phyloP scores from a whole-genome alignment of 345 rosid species.

The Noccaea caerulescens region DNA sequence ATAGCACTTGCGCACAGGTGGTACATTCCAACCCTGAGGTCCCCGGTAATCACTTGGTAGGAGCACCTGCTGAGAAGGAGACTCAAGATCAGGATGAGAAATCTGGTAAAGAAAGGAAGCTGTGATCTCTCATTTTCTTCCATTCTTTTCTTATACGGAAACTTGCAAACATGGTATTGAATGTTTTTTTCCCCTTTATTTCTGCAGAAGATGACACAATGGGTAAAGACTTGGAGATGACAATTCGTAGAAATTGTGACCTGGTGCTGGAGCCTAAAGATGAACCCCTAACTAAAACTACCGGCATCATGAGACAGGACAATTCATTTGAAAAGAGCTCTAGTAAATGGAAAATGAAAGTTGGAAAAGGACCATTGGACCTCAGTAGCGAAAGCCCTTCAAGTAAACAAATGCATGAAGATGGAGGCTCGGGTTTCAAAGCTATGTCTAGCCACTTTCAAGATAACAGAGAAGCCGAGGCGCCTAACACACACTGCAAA shows the following conservation, averaged over 20 bases:
- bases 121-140: conserved; percentile 22
- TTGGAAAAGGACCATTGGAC: conserved; percentile 42
- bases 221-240: conserved; percentile 50
- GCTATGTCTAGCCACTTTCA: conserved; percentile 33
- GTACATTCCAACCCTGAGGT: conserved; percentile 58
- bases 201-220: conserved; percentile 52
- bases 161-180: conserved; percentile 14
- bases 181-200: not conserved
- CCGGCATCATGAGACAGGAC: conserved; percentile 27
- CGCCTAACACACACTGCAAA: conserved; percentile 29
- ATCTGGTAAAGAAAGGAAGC: conserved; percentile 43
- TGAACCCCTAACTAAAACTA: conserved; percentile 41
- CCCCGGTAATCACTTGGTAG: conserved; percentile 44
- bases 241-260: conserved; percentile 47
- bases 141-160: conserved; percentile 13
- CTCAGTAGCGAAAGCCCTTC: conserved; percentile 41
- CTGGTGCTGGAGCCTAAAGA: conserved; percentile 45
- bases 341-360: conserved; percentile 41
- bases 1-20: conserved; percentile 73
- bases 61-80: conserved; percentile 47
- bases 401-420: conserved; percentile 43
- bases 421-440: conserved; percentile 32
- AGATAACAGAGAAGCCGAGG: conserved; percentile 35
- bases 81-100: conserved; percentile 47
- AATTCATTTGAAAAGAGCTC: conserved; percentile 44